phyloP scores from a whole-genome alignment of 805 yeast genomes.

The Cyberlindnera nakhonratchasimensis region DNA sequence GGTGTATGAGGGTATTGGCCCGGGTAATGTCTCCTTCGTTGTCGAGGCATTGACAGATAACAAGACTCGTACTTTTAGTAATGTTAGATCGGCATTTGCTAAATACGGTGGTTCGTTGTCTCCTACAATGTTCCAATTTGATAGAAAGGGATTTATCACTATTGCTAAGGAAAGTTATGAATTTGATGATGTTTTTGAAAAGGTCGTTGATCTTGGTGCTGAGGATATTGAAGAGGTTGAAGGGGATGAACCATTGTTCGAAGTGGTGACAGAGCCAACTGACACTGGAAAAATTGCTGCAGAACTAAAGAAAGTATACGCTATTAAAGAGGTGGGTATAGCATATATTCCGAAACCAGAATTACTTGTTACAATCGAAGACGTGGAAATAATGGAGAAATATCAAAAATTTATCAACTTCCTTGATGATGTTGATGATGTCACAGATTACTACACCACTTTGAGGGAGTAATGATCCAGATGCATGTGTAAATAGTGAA shows the following conservation, averaged over 20 bases:
- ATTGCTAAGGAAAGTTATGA: constrained; percentile 39
- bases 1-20: constrained; percentile 86
- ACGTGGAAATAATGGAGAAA: constrained; percentile 48
- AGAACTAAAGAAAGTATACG: constrained; percentile 48
- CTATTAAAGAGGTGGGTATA: constrained; percentile 67
- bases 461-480: constrained; percentile 34
- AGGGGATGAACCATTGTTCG: constrained; percentile 31
- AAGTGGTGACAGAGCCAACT: constrained; percentile 60
- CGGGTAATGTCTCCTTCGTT: constrained; percentile 84
- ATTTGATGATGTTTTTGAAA: constrained; percentile 71
- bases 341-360: constrained; percentile 65
- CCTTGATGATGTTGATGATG: constrained; percentile 80
- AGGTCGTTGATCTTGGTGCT: constrained; percentile 67
- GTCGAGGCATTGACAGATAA: constrained; percentile 89
- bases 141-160: constrained; percentile 69
- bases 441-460: constrained; percentile 75
- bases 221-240: constrained; percentile 64
- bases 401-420: constrained; percentile 55
- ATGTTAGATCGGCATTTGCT: constrained; percentile 69
- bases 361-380: constrained; percentile 48
- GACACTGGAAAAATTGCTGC: constrained; percentile 62
- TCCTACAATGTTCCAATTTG: constrained; percentile 76
- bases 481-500: neutral
- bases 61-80: constrained; percentile 74
- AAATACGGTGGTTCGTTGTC: constrained; percentile 68